These are phyloP conservation scores for Phytophthora colocasiae DNA, from an alignment of 352 stramenopile genomes.

Conservation along the genomic window DNA sequence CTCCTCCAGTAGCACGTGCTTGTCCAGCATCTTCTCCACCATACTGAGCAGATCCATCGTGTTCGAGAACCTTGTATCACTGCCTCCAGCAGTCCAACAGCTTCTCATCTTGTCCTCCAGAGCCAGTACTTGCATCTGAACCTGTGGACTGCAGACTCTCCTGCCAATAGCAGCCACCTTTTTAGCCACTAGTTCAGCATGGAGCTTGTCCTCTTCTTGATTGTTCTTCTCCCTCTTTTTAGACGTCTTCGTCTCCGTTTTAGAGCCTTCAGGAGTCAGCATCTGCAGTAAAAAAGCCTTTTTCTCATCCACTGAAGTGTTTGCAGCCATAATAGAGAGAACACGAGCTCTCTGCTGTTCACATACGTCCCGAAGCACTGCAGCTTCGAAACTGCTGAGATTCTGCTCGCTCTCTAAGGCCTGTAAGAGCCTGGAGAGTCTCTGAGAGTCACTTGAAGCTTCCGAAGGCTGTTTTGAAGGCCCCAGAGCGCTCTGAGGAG, in stretches of 20 bases:
- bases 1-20: conserved; percentile 67
- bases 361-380: conserved; percentile 55
- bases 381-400: conserved; percentile 53
- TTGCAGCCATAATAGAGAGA: conserved; percentile 39
- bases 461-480: conserved; percentile 1
- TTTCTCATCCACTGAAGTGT: conserved; percentile 48
- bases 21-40: conserved; percentile 64
- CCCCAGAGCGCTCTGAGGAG: neutral
- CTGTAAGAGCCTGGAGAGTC: conserved; percentile 41
- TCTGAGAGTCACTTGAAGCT: neutral
- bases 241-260: neutral
- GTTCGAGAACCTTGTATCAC: conserved; percentile 27
- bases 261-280: conserved; percentile 1
- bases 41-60: conserved; percentile 59
- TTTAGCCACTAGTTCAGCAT: conserved; percentile 58
- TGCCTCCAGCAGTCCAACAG: conserved; percentile 1
- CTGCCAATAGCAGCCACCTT: conserved; percentile 62
- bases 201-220: conserved; percentile 28
- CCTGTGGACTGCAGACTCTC: conserved; percentile 61
- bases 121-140: conserved; percentile 57
- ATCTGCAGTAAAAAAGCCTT: conserved; percentile 48
- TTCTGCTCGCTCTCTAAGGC: conserved; percentile 53
- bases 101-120: conserved; percentile 42
- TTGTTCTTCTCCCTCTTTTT: conserved; percentile 5
- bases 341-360: conserved; percentile 45